Evolutionary conservation across 257 asterid genomes (phyloP), one percentile per base, ranked within the genome.

Genomic region (Forsythia suspensa): DNA sequence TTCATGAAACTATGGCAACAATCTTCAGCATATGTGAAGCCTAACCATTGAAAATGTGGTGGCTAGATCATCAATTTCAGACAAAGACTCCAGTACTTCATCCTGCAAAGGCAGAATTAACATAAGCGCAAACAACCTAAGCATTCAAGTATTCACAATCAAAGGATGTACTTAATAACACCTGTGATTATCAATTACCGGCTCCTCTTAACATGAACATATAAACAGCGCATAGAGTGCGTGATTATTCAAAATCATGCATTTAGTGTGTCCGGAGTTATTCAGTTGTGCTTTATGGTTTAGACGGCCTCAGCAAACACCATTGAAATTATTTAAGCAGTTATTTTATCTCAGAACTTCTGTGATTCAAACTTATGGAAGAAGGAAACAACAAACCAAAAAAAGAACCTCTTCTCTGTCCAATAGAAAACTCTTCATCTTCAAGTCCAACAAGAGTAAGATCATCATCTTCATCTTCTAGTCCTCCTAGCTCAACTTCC

Each of bases 401-500:
- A 43, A 41, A 57, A 79, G 76, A 70, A 94, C 98, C 99, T 96
- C 98, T 48, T 94, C 97, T 84, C 77, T 86, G 63, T 87, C 96
- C 72, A 89, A 84, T 73, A 68, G 90, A 24, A 84, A 81, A 90
- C 46, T 85, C 96, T 76, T 86, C 97, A 37, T 90, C 96, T 75
- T 84, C 97, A 2, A 86, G 84, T 46, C 84, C 95, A 57, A 70
- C 86, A 7, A 86, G 86, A 72, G 90, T 89, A 73, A 77, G 80
- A 81, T 76, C 88, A 68, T 87, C 95, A 67, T 91, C 98, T 69
- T 91, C 99, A 66, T 94, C 97, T 76, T 94, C 99, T 81, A 96
- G 89, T 63, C 97, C 99, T 34, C 99, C 99, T 16, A 96, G 90
- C 82, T 94, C 99, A 74, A 96, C 97, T 52, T 92, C 99, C 82